Percentiles rank a stretch among this genome's conserved stretches.
Conservation (phyloP, 306 rosid genomes). For the Acacia melanoxylon region DNA sequence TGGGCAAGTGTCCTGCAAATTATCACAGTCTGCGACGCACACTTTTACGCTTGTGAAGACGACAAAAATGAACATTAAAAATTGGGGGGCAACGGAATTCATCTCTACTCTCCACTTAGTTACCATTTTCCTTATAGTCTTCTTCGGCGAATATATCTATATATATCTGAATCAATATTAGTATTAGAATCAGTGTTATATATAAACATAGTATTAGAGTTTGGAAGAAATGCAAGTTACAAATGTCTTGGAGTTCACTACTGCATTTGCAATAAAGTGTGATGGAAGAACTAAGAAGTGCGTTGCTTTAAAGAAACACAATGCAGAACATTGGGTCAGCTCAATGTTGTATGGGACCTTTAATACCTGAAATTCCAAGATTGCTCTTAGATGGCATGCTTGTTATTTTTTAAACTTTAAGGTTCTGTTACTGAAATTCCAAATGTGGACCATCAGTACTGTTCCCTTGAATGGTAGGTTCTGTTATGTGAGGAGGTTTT, state of each 20-base stretch:
- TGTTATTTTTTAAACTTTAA: neutral
- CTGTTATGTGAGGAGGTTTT: neutral
- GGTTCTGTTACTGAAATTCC: slow-evolving; percentile 7
- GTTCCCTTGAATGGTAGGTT: neutral
- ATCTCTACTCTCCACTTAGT: slow-evolving; percentile 42
- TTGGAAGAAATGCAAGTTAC: slow-evolving; percentile 54
- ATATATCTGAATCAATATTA: neutral
- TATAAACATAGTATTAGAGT: neutral
- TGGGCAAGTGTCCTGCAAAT: slow-evolving; percentile 71
- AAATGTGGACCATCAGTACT: neutral
- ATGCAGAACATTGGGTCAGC: slow-evolving; percentile 20
- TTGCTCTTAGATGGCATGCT: neutral
- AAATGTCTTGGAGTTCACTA: slow-evolving; percentile 74
- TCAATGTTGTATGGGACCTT: neutral
- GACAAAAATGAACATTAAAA: slow-evolving; percentile 30
- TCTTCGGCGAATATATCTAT: neutral
- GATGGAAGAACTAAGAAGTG: slow-evolving; percentile 30
- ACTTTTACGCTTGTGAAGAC: slow-evolving; percentile 30
- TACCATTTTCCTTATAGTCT: slow-evolving; percentile 10
- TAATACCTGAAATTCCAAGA: neutral
- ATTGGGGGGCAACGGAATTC: slow-evolving; percentile 30
- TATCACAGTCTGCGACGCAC: slow-evolving; percentile 51
- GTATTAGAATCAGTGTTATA: neutral
- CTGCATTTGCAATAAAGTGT: slow-evolving; percentile 50
- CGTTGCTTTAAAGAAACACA: slow-evolving; percentile 65